phyloP scores from a whole-genome alignment of 2,329 filamentous ascomycete species.

The Colletotrichum shisoi region DNA sequence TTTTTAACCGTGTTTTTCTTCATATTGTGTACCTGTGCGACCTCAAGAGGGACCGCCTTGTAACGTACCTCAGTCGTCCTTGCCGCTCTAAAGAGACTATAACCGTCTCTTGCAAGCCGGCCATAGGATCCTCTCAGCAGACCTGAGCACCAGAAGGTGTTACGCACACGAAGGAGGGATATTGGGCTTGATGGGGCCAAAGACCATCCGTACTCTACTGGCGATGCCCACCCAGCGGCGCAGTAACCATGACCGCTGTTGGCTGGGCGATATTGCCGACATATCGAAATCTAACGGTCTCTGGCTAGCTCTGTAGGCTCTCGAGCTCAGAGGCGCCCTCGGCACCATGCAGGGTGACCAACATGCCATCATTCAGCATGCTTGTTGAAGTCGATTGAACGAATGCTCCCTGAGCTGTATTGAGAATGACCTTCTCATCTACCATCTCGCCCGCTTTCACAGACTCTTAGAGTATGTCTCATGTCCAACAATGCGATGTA shows the following conservation, averaged over 20 bases:
- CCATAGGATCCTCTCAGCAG: neutral
- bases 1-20: too few species aligned
- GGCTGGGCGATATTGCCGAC: slow-evolving; percentile 7
- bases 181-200: neutral
- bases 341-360: slow-evolving; percentile 32
- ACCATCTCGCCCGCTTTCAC: neutral
- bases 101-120: neutral
- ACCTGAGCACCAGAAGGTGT: neutral
- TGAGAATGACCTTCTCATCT: too few species aligned
- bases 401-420: slow-evolving; percentile 7
- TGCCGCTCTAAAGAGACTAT: slow-evolving; percentile 9
- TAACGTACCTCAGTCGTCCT: too few species aligned
- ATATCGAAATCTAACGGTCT: slow-evolving; percentile 4
- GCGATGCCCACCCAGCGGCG: slow-evolving; percentile 4
- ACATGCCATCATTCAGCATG: slow-evolving; percentile 34
- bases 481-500: too few species aligned
- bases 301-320: slow-evolving; percentile 1
- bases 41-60: too few species aligned
- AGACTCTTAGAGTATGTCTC: neutral
- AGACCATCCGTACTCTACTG: slow-evolving; percentile 9
- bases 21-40: too few species aligned
- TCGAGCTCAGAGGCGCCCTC: slow-evolving; percentile 11
- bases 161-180: neutral
- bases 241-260: slow-evolving; percentile 27
- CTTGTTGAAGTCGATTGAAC: slow-evolving; percentile 31